These are phyloP conservation scores for Umbilicus rupestris DNA, from an alignment of 164 flowering plant species.

Conservation along the genomic window DNA sequence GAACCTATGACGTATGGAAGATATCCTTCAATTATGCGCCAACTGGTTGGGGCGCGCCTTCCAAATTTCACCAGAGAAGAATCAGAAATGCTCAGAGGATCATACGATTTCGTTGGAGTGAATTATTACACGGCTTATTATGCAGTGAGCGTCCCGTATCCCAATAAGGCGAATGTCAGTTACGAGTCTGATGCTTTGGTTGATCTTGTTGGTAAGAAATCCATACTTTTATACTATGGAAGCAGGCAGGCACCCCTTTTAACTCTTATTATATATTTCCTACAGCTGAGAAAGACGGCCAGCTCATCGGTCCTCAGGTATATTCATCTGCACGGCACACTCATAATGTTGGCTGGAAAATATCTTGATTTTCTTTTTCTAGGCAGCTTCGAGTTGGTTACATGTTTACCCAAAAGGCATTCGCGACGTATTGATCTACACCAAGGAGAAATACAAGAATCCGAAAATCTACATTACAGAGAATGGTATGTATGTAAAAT, in stretches of 20 bases:
- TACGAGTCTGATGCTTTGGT: slow-evolving; percentile 1
- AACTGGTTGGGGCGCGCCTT: slow-evolving; percentile 32
- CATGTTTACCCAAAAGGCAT: slow-evolving; percentile 7
- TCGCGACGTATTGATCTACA: not conserved
- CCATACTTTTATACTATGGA: not conserved
- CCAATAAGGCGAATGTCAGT: slow-evolving; percentile 10
- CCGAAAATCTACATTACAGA: slow-evolving; percentile 1
- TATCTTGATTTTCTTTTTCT: not conserved
- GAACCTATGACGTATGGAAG: slow-evolving; percentile 37
- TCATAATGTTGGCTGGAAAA: not conserved
- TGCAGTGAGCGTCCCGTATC: slow-evolving; percentile 21
- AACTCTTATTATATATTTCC: too few species aligned
- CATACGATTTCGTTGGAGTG: slow-evolving; percentile 50
- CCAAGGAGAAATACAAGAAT: not conserved
- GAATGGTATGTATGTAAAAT: too few species aligned
- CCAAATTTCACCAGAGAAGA: slow-evolving; percentile 36
- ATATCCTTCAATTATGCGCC: slow-evolving; percentile 40
- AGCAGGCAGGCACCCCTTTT: too few species aligned
- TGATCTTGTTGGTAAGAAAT: not conserved
- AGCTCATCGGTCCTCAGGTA: slow-evolving; percentile 11
- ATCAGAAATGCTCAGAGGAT: slow-evolving; percentile 38
- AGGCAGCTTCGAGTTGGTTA: slow-evolving; percentile 6
- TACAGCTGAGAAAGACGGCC: not conserved
- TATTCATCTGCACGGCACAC: too few species aligned
- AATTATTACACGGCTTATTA: slow-evolving; percentile 27